Evolutionary conservation across 495 filamentous ascomycete species (phyloP).

Genomic region (Podospora conica): DNA sequence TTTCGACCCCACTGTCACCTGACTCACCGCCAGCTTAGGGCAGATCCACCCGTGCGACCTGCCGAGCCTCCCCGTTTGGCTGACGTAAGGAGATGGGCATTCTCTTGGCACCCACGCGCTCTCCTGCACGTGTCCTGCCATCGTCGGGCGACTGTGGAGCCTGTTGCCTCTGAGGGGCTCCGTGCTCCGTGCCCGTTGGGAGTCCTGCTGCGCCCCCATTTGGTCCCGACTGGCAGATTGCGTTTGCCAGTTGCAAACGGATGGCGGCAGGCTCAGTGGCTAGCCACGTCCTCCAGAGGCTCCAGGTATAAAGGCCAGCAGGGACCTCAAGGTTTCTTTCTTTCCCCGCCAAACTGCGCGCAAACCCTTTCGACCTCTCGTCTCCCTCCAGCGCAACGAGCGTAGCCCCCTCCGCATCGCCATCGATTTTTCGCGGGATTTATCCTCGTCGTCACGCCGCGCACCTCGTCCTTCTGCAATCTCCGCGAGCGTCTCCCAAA

Average conservation of each 20-base stretch:
- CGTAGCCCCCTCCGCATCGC: neutral
- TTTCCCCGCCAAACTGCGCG: conserved; percentile 10
- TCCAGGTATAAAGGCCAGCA: conserved; percentile 18
- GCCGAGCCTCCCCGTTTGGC: neutral
- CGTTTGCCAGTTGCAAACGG: conserved; percentile 1
- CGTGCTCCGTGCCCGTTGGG: neutral
- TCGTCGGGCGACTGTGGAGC: neutral
- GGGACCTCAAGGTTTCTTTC: conserved; percentile 17
- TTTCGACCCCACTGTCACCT: conserved; percentile 26
- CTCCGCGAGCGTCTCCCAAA: neutral
- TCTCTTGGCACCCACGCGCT: neutral
- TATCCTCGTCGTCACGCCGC: neutral
- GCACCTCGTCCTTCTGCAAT: neutral
- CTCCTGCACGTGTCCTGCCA: neutral
- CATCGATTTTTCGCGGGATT: neutral
- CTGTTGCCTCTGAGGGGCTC: neutral
- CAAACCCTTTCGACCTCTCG: neutral
- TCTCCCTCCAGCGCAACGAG: neutral
- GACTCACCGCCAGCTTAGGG: conserved; percentile 25
- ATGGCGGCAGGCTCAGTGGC: neutral
- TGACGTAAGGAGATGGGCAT: conserved; percentile 12
- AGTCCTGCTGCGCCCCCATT: neutral
- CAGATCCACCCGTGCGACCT: conserved; percentile 8
- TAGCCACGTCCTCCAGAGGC: neutral
- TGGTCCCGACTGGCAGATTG: neutral